Evolutionary conservation across 441 rosid species (phyloP).

Genomic region (Gossypium davidsonii): DNA sequence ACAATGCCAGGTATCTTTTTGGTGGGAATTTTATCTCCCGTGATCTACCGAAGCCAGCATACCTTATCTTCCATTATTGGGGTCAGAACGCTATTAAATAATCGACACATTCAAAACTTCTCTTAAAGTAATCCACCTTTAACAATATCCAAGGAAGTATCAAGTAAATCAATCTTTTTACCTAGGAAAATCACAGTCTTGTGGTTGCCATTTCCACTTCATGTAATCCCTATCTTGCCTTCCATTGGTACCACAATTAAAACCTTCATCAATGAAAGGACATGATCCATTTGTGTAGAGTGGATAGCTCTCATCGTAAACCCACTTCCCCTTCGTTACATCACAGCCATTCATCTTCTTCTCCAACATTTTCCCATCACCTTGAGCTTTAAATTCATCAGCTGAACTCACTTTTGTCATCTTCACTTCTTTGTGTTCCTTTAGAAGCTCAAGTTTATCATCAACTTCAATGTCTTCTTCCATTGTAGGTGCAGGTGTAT

Average conservation of each 20-base stretch:
- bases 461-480: constrained; percentile 20
- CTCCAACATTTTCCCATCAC: constrained; percentile 21
- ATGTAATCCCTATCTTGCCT: constrained; percentile 53
- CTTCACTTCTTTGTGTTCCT: constrained; percentile 21
- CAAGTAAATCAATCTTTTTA: constrained; percentile 15
- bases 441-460: constrained; percentile 24
- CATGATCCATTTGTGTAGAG: constrained; percentile 61
- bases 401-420: constrained; percentile 13
- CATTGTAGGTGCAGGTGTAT: constrained; percentile 9
- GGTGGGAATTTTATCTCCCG: too few species aligned
- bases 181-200: constrained; percentile 73
- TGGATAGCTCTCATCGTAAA: constrained; percentile 58
- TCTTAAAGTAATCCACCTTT: too few species aligned
- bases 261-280: constrained; percentile 86
- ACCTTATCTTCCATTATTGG: too few species aligned
- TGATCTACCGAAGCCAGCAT: too few species aligned
- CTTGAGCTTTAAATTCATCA: constrained; percentile 2
- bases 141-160: not conserved
- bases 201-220: constrained; percentile 89
- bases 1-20: too few species aligned
- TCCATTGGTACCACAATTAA: constrained; percentile 72
- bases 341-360: constrained; percentile 40
- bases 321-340: constrained; percentile 70
- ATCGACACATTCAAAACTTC: too few species aligned
- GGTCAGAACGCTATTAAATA: too few species aligned